A percentile compares a stretch with the other conserved stretches of the same genome.
These are phyloP conservation scores for Colletotrichum sp. DNA, from an alignment of 2,329 filamentous ascomycete species.

Conservation along the genomic window DNA sequence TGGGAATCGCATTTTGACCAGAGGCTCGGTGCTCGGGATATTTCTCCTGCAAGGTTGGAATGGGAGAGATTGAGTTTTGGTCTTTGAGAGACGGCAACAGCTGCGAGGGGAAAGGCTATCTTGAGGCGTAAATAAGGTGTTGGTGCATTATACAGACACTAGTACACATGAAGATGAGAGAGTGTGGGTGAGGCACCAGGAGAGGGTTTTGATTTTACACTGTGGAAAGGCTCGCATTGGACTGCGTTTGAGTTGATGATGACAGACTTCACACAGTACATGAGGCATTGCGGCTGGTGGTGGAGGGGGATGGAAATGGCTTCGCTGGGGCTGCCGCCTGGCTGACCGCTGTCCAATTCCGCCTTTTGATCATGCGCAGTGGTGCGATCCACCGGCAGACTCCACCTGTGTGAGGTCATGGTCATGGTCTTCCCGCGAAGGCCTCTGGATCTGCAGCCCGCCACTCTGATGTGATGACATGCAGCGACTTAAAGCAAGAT, in stretches of 20 bases:
- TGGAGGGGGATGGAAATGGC: neutral
- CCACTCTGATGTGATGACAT: neutral
- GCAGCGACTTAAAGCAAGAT: neutral
- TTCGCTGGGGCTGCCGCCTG: neutral
- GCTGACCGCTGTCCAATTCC: neutral
- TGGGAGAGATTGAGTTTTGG: neutral
- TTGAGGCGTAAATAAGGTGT: neutral
- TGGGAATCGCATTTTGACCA: neutral
- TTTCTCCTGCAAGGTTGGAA: neutral
- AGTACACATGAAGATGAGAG: neutral
- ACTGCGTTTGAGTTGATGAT: neutral
- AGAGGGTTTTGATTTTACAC: neutral
- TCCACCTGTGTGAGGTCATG: neutral
- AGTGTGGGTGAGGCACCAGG: neutral
- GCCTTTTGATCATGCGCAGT: neutral
- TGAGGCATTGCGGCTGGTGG: neutral
- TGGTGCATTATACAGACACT: neutral
- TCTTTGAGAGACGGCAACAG: neutral
- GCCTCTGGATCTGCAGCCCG: neutral
- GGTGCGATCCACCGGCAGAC: neutral
- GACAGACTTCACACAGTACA: neutral
- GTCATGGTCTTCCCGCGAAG: neutral
- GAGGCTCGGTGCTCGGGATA: neutral
- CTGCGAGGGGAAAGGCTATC: neutral
- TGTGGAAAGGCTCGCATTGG: neutral